A percentile compares a stretch with the other conserved stretches of the same genome.
Conservation (phyloP, 495 filamentous ascomycete species). For the Aspergillus nanangensis region DNA sequence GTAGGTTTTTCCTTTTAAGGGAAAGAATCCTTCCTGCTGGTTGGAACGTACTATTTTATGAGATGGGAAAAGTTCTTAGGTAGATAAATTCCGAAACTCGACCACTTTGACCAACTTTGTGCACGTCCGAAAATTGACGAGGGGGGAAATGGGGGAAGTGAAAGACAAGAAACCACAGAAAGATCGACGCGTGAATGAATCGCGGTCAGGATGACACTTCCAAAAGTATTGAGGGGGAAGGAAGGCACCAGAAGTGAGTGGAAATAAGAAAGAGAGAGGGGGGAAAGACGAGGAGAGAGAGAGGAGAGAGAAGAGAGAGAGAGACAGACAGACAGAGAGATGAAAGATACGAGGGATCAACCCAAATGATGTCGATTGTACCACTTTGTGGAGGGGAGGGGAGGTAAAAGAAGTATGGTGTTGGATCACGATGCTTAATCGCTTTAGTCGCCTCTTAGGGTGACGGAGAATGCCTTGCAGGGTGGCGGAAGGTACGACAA, state of each 20-base stretch:
- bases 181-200: conserved; percentile 17
- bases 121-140: conserved; percentile 7
- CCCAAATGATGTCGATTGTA: conserved; percentile 15
- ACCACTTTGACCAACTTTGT: neutral
- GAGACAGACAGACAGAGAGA: neutral
- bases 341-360: conserved; percentile 3
- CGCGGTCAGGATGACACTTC: conserved; percentile 4
- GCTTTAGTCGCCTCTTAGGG: conserved; percentile 43
- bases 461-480: conserved; percentile 45
- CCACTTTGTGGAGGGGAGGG: conserved; percentile 14
- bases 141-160: conserved; percentile 8
- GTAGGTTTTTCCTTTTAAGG: conserved; percentile 5
- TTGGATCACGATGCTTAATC: conserved; percentile 46
- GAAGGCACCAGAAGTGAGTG: neutral
- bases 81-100: neutral
- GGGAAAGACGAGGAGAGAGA: neutral
- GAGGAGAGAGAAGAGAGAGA: conserved; percentile 1
- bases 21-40: conserved; percentile 7
- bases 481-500: conserved; percentile 35
- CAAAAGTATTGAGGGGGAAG: conserved; percentile 1
- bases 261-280: conserved; percentile 1
- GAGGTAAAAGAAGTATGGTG: conserved; percentile 11
- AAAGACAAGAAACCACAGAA: conserved; percentile 14
- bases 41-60: conserved; percentile 23
- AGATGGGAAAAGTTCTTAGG: neutral